Evolutionary conservation across 1,139 yeast species (phyloP).

Genomic region (Tardiomyces blankii): DNA sequence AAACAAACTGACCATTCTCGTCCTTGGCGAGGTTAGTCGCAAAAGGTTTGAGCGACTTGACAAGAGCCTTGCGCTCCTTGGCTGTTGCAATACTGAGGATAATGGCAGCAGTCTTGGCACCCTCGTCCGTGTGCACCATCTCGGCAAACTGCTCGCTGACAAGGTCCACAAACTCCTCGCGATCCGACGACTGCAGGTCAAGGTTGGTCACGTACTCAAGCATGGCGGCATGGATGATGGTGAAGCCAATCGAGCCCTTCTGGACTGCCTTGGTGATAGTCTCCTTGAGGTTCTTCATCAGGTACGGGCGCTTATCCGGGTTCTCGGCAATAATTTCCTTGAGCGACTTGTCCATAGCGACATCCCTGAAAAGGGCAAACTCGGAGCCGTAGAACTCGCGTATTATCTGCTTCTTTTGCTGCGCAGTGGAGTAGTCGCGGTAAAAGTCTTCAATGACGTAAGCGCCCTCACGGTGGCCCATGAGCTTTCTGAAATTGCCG

Average conservation of each 20-base stretch:
- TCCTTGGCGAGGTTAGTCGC: constrained; percentile 64
- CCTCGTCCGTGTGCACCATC: constrained; percentile 90
- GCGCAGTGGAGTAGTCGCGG: constrained; percentile 72
- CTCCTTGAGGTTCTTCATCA: constrained; percentile 66
- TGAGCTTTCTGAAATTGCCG: constrained; percentile 80
- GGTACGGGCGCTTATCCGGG: constrained; percentile 72
- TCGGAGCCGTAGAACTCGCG: constrained; percentile 98
- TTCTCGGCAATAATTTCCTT: constrained; percentile 56
- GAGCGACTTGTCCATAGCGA: constrained; percentile 52
- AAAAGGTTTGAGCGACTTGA: constrained; percentile 65
- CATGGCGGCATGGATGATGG: constrained; percentile 94
- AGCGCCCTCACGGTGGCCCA: constrained; percentile 99
- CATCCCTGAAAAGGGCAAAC: constrained; percentile 79
- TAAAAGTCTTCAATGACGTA: constrained; percentile 92
- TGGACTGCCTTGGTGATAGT: constrained; percentile 86
- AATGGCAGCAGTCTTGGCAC: constrained; percentile 79
- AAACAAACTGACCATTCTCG: constrained; percentile 76
- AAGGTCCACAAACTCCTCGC: constrained; percentile 72
- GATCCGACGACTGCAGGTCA: constrained; percentile 44
- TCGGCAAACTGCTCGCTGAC: constrained; percentile 87
- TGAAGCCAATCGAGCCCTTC: constrained; percentile 95
- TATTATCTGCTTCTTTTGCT: constrained; percentile 81
- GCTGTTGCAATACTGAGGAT: constrained; percentile 78
- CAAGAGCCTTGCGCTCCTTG: constrained; percentile 76
- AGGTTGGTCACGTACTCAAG: constrained; percentile 71